Evolutionary conservation across 176 grass and related monocot species (phyloP).

Genomic region (Oryza longistaminata): DNA sequence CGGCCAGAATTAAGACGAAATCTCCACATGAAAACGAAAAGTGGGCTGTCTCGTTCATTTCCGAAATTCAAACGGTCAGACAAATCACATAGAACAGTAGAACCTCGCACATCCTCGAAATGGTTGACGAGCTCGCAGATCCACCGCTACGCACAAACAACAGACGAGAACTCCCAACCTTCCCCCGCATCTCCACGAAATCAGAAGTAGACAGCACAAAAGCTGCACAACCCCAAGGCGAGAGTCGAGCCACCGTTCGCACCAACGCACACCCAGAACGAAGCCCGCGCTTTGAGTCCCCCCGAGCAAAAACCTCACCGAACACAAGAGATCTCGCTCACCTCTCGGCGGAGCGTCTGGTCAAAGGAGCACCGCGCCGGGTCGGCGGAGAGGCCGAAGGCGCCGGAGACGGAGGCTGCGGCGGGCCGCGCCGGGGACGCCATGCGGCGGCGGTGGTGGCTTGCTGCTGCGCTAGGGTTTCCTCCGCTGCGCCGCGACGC

Average conservation of each 20-base stretch:
- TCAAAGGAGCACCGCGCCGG: constrained; percentile 56
- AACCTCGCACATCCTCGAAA: background rate
- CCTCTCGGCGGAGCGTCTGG: constrained; percentile 50
- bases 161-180: background rate
- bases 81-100: background rate
- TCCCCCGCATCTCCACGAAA: background rate
- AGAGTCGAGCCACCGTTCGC: background rate
- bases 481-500: background rate
- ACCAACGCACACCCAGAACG: background rate
- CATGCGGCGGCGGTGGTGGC: constrained; percentile 16
- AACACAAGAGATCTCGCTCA: constrained; percentile 36
- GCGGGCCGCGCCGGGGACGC: constrained; percentile 53
- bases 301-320: background rate
- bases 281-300: too few species aligned
- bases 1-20: background rate
- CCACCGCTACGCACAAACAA: background rate
- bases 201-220: background rate
- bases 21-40: background rate
- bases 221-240: background rate
- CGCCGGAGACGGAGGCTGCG: constrained; percentile 39
- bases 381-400: constrained; percentile 54
- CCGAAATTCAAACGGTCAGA: background rate
- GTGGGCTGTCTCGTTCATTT: background rate
- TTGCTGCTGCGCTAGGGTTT: constrained; percentile 34
- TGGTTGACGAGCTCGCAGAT: background rate